phyloP scores from a whole-genome alignment of 208 protist genomes.

The Leishmania turanica region DNA sequence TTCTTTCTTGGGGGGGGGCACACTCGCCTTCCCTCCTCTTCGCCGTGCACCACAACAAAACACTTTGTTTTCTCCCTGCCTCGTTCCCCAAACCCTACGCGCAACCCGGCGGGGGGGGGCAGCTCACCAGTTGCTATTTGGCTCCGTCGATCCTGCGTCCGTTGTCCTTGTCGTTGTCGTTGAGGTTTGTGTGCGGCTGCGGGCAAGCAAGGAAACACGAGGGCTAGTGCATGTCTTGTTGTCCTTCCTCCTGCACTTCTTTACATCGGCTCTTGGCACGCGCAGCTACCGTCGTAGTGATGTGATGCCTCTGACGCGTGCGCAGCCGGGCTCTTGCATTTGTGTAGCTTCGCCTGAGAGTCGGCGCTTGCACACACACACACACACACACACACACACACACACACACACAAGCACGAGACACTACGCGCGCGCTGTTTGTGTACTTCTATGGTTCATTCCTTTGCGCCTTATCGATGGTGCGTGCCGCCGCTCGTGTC shows the following conservation, averaged over 20 bases:
- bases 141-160: neutral
- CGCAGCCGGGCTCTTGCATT: neutral
- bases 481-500: neutral
- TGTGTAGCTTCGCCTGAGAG: neutral
- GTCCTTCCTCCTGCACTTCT: neutral
- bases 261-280: neutral
- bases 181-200: neutral
- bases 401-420: too few species aligned
- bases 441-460: neutral
- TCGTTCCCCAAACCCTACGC: neutral
- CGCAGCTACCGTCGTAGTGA: neutral
- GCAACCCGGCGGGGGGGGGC: neutral
- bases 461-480: neutral
- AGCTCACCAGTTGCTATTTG: neutral
- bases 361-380: neutral
- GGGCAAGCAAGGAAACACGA: neutral
- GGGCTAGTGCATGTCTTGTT: neutral
- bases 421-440: neutral
- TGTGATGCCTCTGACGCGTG: neutral
- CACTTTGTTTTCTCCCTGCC: neutral
- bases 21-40: neutral
- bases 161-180: neutral
- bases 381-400: too few species aligned
- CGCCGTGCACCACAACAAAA: neutral
- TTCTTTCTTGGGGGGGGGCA: too few species aligned